Evolutionary conservation across 2,329 filamentous ascomycete species (phyloP), one percentile per base, ranked within the genome.

Genomic region (Beauveria sp.): DNA sequence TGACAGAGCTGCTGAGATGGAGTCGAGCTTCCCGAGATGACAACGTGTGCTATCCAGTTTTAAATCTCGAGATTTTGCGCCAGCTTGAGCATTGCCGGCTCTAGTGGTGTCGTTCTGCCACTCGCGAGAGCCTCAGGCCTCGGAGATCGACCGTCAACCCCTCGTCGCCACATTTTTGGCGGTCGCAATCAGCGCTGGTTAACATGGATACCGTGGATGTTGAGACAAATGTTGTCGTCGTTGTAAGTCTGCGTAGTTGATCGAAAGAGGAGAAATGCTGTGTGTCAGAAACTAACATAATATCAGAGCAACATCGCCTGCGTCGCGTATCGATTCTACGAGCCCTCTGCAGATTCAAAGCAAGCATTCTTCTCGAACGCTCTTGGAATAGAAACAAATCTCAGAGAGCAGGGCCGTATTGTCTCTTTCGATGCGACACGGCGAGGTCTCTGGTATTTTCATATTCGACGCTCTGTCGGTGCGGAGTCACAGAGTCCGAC

Each of bases 121-220:
- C 28, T 9, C 18, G n/a, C 26, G 50, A 9, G 28, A 22, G 9
- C 42, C 22, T 46, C 42, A 16, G n/a, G 50, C 42, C 20, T 26
- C 58, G 42, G 28, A 20, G 12, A 26, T 43, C 50, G 28, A 46
- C 50, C 12, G 22, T 8, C 22, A 20, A 8, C 9, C 22, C 58
- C 40, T 42, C 50, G 16, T 20, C 50, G 40, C 20, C 28, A 24
- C n/a, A 14, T 38, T 4, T 8, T 5, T 16, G 12, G 52, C 20
- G n/a, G 18, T 53, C n/a, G 38, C 46, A 20, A 38, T 42, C 20
- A 30, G 7, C n/a, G 22, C 28, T 57, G 5, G 52, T 20, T 49
- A 82, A 81, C 70, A 86, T 86, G 83, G 83, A 86, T 73, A 79
- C 80, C 72, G 81, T 81, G 66, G 83, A 86, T 74, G 85, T 84